Evolutionary conservation across 2,329 filamentous ascomycete species (phyloP).

Genomic region (Massarina eburnea): DNA sequence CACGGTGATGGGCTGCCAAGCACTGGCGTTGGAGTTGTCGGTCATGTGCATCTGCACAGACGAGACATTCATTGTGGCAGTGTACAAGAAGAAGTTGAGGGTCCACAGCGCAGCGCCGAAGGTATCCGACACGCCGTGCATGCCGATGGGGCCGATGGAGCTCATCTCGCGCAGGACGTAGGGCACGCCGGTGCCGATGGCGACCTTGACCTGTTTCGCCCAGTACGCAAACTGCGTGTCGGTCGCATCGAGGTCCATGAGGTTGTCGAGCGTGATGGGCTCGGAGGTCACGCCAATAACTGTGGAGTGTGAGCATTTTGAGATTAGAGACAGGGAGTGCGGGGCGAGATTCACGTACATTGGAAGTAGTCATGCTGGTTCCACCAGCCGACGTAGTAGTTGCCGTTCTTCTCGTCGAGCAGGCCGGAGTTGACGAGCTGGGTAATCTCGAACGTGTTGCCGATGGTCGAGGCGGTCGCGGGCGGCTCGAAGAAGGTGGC

Average conservation of each 20-base stretch:
- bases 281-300: slow-evolving; percentile 51
- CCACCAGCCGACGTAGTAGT: slow-evolving; percentile 47
- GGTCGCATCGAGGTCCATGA: slow-evolving; percentile 51
- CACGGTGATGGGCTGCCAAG: slow-evolving; percentile 51
- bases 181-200: slow-evolving; percentile 45
- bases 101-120: slow-evolving; percentile 56
- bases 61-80: slow-evolving; percentile 50
- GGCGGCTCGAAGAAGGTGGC: slow-evolving; percentile 53
- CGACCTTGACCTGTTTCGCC: slow-evolving; percentile 48
- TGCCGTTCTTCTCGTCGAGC: slow-evolving; percentile 38
- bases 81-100: slow-evolving; percentile 56
- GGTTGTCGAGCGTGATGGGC: slow-evolving; percentile 47
- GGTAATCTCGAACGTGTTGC: slow-evolving; percentile 52
- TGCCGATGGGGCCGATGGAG: slow-evolving; percentile 53
- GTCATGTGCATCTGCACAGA: slow-evolving; percentile 58
- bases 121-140: slow-evolving; percentile 50
- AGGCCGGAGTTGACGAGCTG: slow-evolving; percentile 47
- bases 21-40: slow-evolving; percentile 54
- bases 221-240: slow-evolving; percentile 53
- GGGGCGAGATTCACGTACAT: slow-evolving; percentile 28
- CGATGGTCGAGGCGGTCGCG: slow-evolving; percentile 54
- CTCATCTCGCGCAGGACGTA: slow-evolving; percentile 57
- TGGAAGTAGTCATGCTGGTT: slow-evolving; percentile 60
- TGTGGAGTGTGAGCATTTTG: slow-evolving; percentile 19
- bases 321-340: neutral